Base-by-base conservation (phyloP, 208 protist species). In the Herpetomonas samuelpessoai region DNA sequence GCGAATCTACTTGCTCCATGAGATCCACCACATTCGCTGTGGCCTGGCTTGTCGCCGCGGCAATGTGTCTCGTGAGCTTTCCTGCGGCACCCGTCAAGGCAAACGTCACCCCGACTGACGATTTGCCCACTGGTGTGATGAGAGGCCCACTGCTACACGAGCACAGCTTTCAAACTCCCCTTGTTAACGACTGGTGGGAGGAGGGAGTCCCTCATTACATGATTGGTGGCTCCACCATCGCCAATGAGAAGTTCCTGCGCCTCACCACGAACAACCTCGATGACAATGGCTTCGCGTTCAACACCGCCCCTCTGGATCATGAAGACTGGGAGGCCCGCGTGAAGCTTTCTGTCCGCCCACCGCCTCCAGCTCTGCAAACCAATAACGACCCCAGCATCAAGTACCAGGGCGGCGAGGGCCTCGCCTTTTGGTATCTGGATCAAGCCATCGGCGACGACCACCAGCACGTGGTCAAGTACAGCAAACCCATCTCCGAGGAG, bases 181-280 rank as follows among this genome's bases (percentile, higher is more conserved):
- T 91, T 3, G 83, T 95, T 3, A 74, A 68, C 26, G 88, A 95
- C 52, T 95, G 88, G 88, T 95, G 88, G 88, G 76, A 91, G 50
- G 88, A 91, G 55, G 88, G 88, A 2, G 77, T 95, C 0, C 85
- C 88, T 7, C 83, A 95, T 57, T 95, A 79, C 68, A 88, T 92
- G 79, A 82, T 95, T 57, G 85, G 88, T 18, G 88, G 85, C 6
- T 81, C 77, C 18, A 75, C 88, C 31, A 74, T 92, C 14, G 83
- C 84, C 0, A 92, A 81, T 38, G 83, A 88, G 52, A 76, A 84
- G n/a, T 91, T 89, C 48, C 51, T 95, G 56, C 79, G 88, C 3
- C 76, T 95, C 29, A 91, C 88, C 14, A 76, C 72, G 0, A 74
- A 90, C 48, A 81, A 76, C 39, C 73, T 87, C 3, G 79, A 83